Evolutionary conservation across 2,329 filamentous ascomycete genomes (phyloP).

Genomic region (Arthrobotrys conoides): DNA sequence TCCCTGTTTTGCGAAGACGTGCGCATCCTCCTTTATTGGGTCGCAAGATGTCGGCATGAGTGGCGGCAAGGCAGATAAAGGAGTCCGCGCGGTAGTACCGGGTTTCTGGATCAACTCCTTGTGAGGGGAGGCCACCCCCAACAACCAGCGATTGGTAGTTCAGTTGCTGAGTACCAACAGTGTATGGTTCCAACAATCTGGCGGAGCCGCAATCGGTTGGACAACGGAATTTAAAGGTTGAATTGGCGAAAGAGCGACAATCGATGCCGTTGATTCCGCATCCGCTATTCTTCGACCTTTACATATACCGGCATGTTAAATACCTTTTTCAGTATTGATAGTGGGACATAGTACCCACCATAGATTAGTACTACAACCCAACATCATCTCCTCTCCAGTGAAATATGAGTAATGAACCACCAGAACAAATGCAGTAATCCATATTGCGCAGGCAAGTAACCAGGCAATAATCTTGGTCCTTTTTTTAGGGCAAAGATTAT

Average conservation of each 20-base stretch:
- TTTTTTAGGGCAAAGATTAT: constrained; percentile 69
- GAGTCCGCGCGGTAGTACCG: constrained; percentile 88
- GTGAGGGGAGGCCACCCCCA: constrained; percentile 72
- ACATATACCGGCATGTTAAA: constrained; percentile 36
- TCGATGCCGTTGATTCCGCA: constrained; percentile 82
- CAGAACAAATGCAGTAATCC: constrained; percentile 79
- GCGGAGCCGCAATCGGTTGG: constrained; percentile 79
- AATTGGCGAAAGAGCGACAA: constrained; percentile 81
- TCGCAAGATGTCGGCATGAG: constrained; percentile 84
- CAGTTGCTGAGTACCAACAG: constrained; percentile 79
- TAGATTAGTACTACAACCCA: constrained; percentile 78
- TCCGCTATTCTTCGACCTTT: constrained; percentile 72
- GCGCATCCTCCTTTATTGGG: constrained; percentile 83
- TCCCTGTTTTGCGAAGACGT: constrained; percentile 80
- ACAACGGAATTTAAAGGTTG: constrained; percentile 80
- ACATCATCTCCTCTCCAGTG: constrained; percentile 71
- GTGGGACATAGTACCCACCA: constrained; percentile 70
- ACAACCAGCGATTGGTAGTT: constrained; percentile 77
- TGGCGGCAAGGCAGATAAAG: constrained; percentile 86
- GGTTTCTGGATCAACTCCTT: constrained; percentile 64
- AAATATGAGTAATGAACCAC: constrained; percentile 76
- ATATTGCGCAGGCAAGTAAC: constrained; percentile 75
- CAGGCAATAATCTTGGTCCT: constrained; percentile 70
- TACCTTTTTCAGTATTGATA: constrained; percentile 35
- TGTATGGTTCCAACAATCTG: constrained; percentile 77